Evolutionary conservation across 2,329 filamentous ascomycete genomes (phyloP), one percentile per base, ranked within the genome.

Genomic region (Colletotrichum lupini): DNA sequence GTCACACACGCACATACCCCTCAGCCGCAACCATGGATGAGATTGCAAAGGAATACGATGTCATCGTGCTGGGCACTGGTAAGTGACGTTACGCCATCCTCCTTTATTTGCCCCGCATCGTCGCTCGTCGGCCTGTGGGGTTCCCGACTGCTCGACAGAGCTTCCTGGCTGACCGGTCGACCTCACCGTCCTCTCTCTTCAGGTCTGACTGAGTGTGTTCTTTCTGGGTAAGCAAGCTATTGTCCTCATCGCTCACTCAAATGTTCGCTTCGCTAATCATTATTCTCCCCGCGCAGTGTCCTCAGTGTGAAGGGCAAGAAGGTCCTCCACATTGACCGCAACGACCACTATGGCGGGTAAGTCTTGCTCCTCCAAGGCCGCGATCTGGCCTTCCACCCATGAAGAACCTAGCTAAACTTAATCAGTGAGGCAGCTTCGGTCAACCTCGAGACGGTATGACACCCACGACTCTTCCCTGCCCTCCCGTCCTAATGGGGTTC

Each of bases 261-360:
- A 2, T 59, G n/a, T 52, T 12, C 42, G 55, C 46, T 46, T 16
- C 53, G 46, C 62, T 57, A 56, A 73, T 70, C 65, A 58, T 58
- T n/a, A 4, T 46, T 28, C 55, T 56, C 55, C 61, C 57, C 75
- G 63, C 77, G 74, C 80, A 95, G 95, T 85, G 95, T 99, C 75
- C 88, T 98, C 82, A 98, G 95, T 87, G 96, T 98, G 80, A 98
- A 98, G 89, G 96, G 96, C 84, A 96, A 97, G 90, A 98, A 98
- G 89, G 97, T 99, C 81, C 91, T 99, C 77, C 97, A 99, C 88
- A 98, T 99, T 83, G 97, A 98, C 87, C 93, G 95, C 82, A 98
- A 98, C 83, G 95, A 97, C 84, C 95, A 98, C 88, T 98, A 98
- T 82, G 97, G 97, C 90, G 97, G 95, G 95, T 97, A 87, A 80